phyloP scores from a whole-genome alignment of 2,329 filamentous ascomycete genomes.

The Kalmusia sp. region DNA sequence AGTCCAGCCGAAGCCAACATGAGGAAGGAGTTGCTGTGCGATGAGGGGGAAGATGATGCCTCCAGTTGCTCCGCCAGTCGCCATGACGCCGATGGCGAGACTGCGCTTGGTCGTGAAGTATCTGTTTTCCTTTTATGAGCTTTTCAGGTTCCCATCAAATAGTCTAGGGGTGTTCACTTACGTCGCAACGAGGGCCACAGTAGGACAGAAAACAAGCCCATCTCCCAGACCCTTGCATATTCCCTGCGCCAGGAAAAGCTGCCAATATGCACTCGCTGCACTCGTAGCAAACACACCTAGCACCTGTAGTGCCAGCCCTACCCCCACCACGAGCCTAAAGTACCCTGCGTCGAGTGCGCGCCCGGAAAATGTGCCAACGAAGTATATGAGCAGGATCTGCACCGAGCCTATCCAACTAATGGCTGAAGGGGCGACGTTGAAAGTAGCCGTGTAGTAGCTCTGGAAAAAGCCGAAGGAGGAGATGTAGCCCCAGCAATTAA shows the following conservation, averaged over 20 bases:
- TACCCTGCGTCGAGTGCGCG: conserved; percentile 14
- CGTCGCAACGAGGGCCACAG: conserved; percentile 43
- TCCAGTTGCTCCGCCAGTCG: conserved; percentile 56
- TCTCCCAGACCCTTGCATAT: conserved; percentile 26
- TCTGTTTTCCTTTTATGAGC: not conserved
- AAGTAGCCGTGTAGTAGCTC: conserved; percentile 28
- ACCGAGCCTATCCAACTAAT: conserved; percentile 21
- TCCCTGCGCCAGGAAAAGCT: conserved; percentile 33
- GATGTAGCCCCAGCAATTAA: conserved; percentile 38
- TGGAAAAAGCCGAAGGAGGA: conserved; percentile 38
- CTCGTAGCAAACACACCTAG: conserved; percentile 13
- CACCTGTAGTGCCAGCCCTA: conserved; percentile 26
- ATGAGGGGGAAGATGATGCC: conserved; percentile 57
- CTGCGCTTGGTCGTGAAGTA: conserved; percentile 62
- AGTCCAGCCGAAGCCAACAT: conserved; percentile 8
- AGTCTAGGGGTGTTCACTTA: not conserved
- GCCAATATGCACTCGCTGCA: conserved; percentile 47
- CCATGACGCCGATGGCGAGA: conserved; percentile 63
- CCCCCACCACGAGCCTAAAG: conserved; percentile 2
- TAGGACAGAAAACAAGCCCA: conserved; percentile 27
- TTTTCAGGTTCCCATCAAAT: not conserved
- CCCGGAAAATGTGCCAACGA: conserved; percentile 18
- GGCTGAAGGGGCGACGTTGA: conserved; percentile 11
- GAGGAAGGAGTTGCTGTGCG: conserved; percentile 51
- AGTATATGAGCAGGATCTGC: conserved; percentile 19